A percentile compares a stretch with the other conserved stretches of the same genome.
Evolutionary conservation across 305 asterid genomes (phyloP).

Genomic region (Coffea humblotiana): DNA sequence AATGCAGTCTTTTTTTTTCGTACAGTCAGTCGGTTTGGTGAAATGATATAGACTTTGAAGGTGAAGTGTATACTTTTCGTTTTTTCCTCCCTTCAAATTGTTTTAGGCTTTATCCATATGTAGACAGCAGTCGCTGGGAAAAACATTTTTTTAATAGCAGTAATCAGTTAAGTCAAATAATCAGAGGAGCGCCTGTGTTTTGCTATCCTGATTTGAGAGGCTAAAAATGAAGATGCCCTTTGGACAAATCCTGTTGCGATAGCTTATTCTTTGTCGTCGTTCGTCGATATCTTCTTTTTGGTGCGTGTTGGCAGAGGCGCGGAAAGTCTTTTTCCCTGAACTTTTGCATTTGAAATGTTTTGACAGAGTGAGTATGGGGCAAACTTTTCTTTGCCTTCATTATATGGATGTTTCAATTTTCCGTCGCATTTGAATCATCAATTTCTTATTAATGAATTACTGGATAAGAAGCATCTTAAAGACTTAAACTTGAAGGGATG

Average conservation of each 20-base stretch:
- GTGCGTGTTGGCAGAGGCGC: not conserved
- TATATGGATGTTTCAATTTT: not conserved
- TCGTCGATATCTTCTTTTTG: not conserved
- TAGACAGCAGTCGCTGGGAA: not conserved
- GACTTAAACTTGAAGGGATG: not conserved
- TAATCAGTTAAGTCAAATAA: not conserved
- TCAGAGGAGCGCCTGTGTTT: not conserved
- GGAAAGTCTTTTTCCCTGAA: not conserved
- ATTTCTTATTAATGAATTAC: not conserved
- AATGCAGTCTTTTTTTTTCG: not conserved
- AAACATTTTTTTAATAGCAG: not conserved
- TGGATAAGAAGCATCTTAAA: not conserved
- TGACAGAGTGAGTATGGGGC: not conserved
- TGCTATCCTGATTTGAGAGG: not conserved
- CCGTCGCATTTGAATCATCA: not conserved
- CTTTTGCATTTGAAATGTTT: not conserved
- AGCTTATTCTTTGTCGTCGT: not conserved
- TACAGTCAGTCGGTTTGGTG: not conserved
- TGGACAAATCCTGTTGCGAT: not conserved
- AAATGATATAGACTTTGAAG: not conserved
- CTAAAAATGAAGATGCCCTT: not conserved
- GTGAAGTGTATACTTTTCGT: not conserved
- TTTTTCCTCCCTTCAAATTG: too few relatives aligned
- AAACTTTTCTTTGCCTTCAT: not conserved
- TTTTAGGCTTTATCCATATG: not conserved